Base-by-base conservation (phyloP, 192 early-diverging fungal genomes). In the Backusella australiensis region DNA sequence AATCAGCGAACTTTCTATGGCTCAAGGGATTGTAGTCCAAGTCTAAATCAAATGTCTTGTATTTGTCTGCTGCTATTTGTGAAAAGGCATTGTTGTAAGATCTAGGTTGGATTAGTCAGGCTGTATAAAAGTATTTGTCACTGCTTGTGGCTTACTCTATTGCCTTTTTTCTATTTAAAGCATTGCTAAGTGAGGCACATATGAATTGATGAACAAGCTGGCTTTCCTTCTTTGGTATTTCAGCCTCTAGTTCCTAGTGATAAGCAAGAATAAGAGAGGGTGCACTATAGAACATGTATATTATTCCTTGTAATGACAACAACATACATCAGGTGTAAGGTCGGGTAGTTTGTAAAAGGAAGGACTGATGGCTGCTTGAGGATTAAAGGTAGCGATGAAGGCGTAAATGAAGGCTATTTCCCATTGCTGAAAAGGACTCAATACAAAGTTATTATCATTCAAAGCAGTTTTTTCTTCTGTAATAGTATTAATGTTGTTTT, bases 401-500 rank as follows among this genome's bases (percentile, higher is more conserved):
- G 77, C 77, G 74, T 74, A 73, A 14, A 78, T 73, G 34, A 78
- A 78, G 8, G 77, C 77, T 34, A 78, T 78, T 32, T 78, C 72
- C 77, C 77, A 78, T 68, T 75, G 74, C 29, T 71, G 70, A 29
- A 71, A 23, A 41, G 68, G 68, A 6, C 68, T 69, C 7, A 29
- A 29, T 63, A 56, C 53, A 29, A 63, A 63, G 9, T 5, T 11
- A 29, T 26, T 29, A 14, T 29, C 26, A 29, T 63, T 29, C 23
- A n/a, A 12, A 26, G 7, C 26, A 3, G 53, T 26, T 23, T 9
- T 29, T 4, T 23, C 26, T 29, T 63, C 23, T 26, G 11, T 63
- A 29, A 29, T 23, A 56, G 19, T 56, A 19, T 26, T 52, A 26
- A 2, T 59, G 8, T 59, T 59, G 53, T 53, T 53, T n/a, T 19